phyloP scores from a whole-genome alignment of 805 yeast genomes.

The Wickerhamiella allomyrinae region DNA sequence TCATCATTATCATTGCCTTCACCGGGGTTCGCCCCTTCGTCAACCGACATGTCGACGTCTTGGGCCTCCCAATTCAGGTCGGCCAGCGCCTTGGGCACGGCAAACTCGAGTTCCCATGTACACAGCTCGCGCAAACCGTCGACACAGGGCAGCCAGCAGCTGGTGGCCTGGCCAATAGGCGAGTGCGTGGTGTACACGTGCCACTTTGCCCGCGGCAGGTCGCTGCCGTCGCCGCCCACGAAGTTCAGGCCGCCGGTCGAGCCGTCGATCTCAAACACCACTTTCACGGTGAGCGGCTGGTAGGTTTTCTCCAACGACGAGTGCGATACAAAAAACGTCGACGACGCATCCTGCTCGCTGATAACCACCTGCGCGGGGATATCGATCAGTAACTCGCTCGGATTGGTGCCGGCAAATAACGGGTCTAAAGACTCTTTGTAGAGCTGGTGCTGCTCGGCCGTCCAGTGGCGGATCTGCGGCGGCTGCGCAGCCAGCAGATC shows the following conservation, averaged over 20 bases:
- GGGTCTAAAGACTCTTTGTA: slow-evolving; percentile 14
- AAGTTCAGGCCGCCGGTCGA: slow-evolving; percentile 58
- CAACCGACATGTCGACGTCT: not conserved
- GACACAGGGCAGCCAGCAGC: slow-evolving; percentile 97
- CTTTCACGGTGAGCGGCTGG: slow-evolving; percentile 58
- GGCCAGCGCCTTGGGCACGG: slow-evolving; percentile 64
- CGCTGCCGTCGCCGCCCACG: slow-evolving; percentile 43
- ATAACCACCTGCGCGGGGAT: slow-evolving; percentile 56
- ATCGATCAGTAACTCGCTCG: slow-evolving; percentile 48
- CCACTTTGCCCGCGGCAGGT: slow-evolving; percentile 38
- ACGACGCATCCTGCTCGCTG: slow-evolving; percentile 36
- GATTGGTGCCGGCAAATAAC: slow-evolving; percentile 28
- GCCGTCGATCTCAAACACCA: slow-evolving; percentile 49
- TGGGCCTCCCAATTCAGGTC: slow-evolving; percentile 36
- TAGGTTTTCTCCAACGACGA: slow-evolving; percentile 25
- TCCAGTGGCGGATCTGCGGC: slow-evolving; percentile 18
- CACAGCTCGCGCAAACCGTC: slow-evolving; percentile 78
- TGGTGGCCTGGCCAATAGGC: slow-evolving; percentile 64
- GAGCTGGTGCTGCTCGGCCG: slow-evolving; percentile 17
- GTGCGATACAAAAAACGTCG: slow-evolving; percentile 23
- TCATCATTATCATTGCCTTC: slow-evolving; percentile 11
- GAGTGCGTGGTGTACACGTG: slow-evolving; percentile 76
- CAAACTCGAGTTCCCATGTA: slow-evolving; percentile 85
- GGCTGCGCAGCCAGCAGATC: slow-evolving; percentile 35
- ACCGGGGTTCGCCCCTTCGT: not conserved